Evolutionary conservation across 1,284 basidiomycete genomes (phyloP), one percentile per base, ranked within the genome.

Genomic region (Heterobasidion occidentale): DNA sequence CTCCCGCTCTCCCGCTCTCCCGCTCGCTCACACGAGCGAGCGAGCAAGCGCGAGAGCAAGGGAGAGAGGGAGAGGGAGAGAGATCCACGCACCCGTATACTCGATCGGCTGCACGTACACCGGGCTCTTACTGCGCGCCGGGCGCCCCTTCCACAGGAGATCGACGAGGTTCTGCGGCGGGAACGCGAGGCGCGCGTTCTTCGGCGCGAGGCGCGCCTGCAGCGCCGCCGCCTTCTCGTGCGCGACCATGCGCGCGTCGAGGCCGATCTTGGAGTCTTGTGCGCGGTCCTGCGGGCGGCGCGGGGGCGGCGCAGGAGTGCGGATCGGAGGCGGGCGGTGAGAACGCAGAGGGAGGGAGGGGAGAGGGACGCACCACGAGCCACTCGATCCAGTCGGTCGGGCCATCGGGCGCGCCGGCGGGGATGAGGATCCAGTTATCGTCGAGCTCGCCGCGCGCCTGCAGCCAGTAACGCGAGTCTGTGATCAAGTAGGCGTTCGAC

Each of bases 401-500:
- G 2, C 77, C 81, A 38, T 79, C 78, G 9, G 70, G 62, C 1
- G 74, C 68, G 0, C 92, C 93, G 1, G 87, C 84, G 54, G 78
- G 76, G 55, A 93, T 77, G 42, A 95, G 64, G 12, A 76, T 75
- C 94, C 94, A 98, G 61, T 90, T 96, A 61, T 90, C 85, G 67
- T 94, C 90, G 15, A 94, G 71, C 67, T 95, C 84, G 11, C 84
- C 75, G 9, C 78, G 77, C 7, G 94, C 93, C 71, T 94, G 92
- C 1, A 88, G 68, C 87, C 92, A 96, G 69, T 97, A 97, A 34
- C 93, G 80, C 33, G 92, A 91, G 70, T 98, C 94, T 19, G 87
- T 88, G 61, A 95, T 79, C 34, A 97, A 77, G 62, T 88, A 88
- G 3, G 86, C 86, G 2, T 76, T 72, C 1, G 77, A 77, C 62